Percentiles rank a stretch among this genome's conserved stretches.
Conservation (phyloP, 352 stramenopile species). For the Phytopythium litorale region DNA sequence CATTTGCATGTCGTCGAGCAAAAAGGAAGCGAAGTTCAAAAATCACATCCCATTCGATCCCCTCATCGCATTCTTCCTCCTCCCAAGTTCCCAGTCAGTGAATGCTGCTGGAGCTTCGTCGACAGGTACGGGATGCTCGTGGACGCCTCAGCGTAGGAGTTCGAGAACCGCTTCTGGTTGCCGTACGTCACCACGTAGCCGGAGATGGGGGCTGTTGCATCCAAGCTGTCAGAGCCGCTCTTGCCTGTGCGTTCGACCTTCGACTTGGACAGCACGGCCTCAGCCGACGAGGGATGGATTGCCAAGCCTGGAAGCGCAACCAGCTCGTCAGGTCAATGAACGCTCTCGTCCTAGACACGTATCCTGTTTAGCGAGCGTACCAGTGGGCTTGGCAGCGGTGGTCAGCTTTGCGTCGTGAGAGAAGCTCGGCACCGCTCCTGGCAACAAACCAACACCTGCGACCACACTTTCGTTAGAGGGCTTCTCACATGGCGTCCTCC, state of each 20-base stretch:
- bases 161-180: slow-evolving; percentile 47
- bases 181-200: slow-evolving; percentile 40
- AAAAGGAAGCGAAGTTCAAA: background rate
- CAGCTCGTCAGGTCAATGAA: background rate
- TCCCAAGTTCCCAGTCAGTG: background rate
- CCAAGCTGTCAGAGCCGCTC: background rate
- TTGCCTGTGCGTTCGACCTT: background rate
- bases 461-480: background rate
- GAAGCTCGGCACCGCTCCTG: background rate
- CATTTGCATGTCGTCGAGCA: slow-evolving; percentile 11
- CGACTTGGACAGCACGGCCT: slow-evolving; percentile 11
- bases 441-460: background rate
- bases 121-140: slow-evolving; percentile 32
- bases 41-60: slow-evolving; percentile 9
- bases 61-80: slow-evolving; percentile 2
- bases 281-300: slow-evolving; percentile 38
- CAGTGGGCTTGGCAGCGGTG: background rate
- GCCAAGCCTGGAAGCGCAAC: slow-evolving; percentile 18
- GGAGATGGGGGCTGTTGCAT: slow-evolving; percentile 17
- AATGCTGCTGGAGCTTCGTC: slow-evolving; percentile 27
- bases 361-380: background rate
- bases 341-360: background rate
- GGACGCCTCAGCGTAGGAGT: slow-evolving; percentile 18
- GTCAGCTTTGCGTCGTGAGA: background rate
- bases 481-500: background rate